Percentiles rank a stretch among this genome's conserved stretches.
phyloP scores from a whole-genome alignment of 2,329 filamentous ascomycete genomes.

The Ascosphaera apis region DNA sequence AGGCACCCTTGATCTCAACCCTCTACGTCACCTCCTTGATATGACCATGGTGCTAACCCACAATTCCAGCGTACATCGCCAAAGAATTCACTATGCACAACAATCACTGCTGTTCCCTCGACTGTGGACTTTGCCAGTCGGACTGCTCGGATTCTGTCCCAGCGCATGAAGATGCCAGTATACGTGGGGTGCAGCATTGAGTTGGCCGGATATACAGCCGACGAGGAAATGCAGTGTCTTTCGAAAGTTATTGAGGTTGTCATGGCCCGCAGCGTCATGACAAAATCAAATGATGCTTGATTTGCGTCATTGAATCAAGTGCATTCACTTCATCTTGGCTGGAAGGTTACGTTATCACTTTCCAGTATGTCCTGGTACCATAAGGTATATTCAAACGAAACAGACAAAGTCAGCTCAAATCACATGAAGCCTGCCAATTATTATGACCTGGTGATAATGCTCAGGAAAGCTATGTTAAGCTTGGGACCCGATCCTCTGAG shows the following conservation, averaged over 20 bases:
- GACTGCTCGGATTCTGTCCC: constrained; percentile 62
- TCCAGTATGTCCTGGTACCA: too few species aligned
- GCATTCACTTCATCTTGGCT: too few species aligned
- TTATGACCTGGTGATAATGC: too few species aligned
- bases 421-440: too few species aligned
- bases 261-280: constrained; percentile 12
- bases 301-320: too few species aligned
- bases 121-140: constrained; percentile 74
- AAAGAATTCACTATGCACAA: constrained; percentile 44
- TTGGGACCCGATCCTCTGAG: too few species aligned
- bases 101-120: constrained; percentile 42
- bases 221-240: constrained; percentile 88
- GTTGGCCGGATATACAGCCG: constrained; percentile 56
- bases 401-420: too few species aligned
- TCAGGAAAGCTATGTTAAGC: too few species aligned
- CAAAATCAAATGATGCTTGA: too few species aligned
- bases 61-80: constrained; percentile 16
- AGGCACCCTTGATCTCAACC: not conserved
- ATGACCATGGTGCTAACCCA: constrained; percentile 5
- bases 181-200: constrained; percentile 81
- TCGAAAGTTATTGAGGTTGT: constrained; percentile 50
- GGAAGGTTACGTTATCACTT: too few species aligned
- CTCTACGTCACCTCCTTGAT: constrained; percentile 1
- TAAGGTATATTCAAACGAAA: too few species aligned
- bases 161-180: constrained; percentile 47